Conservation (phyloP, 2,329 filamentous ascomycete genomes). For the Magnaporthiopsis poae region DNA sequence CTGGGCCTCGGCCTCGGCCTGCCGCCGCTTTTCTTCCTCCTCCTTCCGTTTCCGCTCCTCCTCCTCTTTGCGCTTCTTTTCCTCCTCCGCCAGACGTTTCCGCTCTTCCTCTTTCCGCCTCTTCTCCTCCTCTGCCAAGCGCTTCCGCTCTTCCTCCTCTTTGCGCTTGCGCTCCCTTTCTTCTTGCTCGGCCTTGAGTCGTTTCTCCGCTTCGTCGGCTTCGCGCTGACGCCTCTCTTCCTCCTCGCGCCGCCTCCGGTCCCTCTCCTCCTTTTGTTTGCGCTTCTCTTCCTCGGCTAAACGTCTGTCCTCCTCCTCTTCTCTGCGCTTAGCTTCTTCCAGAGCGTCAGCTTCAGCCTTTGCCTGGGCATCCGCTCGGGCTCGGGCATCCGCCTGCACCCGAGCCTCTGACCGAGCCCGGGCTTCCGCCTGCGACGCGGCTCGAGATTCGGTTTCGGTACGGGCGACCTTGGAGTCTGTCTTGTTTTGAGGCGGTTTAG, state of each 20-base stretch:
- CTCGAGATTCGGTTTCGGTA: constrained; percentile 23
- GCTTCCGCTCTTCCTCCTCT: constrained; percentile 20
- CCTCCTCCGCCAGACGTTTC: constrained; percentile 18
- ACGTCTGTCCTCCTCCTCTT: constrained; percentile 18
- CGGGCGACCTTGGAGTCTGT: constrained; percentile 10
- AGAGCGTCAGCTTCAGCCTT: constrained; percentile 20
- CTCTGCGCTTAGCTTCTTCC: constrained; percentile 22
- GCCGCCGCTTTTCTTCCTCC: constrained; percentile 23
- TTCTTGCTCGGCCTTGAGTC: constrained; percentile 16
- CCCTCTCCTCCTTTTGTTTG: constrained; percentile 26
- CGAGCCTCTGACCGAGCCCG: constrained; percentile 11
- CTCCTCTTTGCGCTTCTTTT: constrained; percentile 25
- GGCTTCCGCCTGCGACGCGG: constrained; percentile 17
- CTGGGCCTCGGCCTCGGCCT: constrained; percentile 20
- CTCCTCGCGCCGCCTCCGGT: constrained; percentile 24
- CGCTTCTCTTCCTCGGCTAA: constrained; percentile 26
- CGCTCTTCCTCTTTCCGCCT: constrained; percentile 21
- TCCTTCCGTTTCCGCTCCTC: constrained; percentile 23
- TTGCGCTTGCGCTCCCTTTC: constrained; percentile 20
- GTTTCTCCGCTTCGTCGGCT: constrained; percentile 21
- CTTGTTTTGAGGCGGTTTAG: constrained; percentile 15
- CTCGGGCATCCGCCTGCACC: constrained; percentile 10
- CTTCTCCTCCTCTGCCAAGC: constrained; percentile 19
- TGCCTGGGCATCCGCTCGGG: constrained; percentile 8
- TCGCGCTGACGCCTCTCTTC: constrained; percentile 26